phyloP scores from a whole-genome alignment of 1,284 basidiomycete genomes.

The Cryptococcus maquisensis region DNA sequence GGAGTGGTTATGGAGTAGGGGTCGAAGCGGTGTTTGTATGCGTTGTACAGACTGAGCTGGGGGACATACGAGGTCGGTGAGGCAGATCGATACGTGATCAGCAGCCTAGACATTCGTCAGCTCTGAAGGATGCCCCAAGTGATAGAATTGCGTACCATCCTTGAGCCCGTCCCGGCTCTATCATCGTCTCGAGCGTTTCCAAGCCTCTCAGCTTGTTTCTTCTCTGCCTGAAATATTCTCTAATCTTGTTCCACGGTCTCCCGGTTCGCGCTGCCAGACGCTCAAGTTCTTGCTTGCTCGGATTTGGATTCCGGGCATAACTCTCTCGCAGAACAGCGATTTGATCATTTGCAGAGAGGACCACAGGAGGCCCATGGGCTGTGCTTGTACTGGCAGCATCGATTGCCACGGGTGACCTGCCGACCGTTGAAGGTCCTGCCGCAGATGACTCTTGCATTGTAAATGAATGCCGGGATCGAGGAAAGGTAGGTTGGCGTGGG shows the following conservation, averaged over 20 bases:
- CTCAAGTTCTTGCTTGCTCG: conserved; percentile 33
- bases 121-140: not conserved
- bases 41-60: conserved; percentile 39
- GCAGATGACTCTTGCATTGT: conserved; percentile 1
- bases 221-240: conserved; percentile 45
- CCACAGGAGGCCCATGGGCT: not conserved
- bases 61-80: conserved; percentile 22
- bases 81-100: conserved; percentile 36
- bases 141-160: conserved; percentile 32
- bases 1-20: conserved; percentile 30
- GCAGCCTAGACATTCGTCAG: conserved; percentile 24
- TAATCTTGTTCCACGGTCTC: conserved; percentile 38
- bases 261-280: conserved; percentile 37
- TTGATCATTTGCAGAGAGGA: conserved; percentile 22
- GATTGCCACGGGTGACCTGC: not conserved
- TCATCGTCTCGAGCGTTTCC: conserved; percentile 36
- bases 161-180: conserved; percentile 41
- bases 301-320: conserved; percentile 41
- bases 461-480: conserved; percentile 5
- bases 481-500: conserved; percentile 18
- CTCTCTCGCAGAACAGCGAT: conserved; percentile 35
- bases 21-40: conserved; percentile 43
- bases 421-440: not conserved
- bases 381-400: not conserved
- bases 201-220: conserved; percentile 43